A percentile compares a stretch with the other conserved stretches of the same genome.
Conservation (phyloP, 148 eudicot species). For the Beta vulgaris region DNA sequence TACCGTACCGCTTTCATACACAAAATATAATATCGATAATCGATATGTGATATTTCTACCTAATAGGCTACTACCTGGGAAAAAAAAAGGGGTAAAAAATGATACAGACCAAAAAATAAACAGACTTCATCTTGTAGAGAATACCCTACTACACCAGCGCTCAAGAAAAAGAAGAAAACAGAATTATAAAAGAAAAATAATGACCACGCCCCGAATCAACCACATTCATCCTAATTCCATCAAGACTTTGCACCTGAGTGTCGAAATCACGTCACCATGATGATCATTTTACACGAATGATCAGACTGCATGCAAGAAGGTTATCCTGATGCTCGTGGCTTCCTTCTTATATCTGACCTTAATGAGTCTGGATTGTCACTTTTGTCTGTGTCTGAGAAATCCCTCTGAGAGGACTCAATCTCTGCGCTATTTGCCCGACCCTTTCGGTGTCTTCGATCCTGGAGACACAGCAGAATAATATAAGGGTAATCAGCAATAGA, state of each 20-base stretch:
- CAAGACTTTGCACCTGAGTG: background rate
- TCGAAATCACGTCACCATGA: background rate
- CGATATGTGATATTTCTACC: conserved; percentile 24
- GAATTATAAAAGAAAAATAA: background rate
- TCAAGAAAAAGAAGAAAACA: background rate
- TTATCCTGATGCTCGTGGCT: conserved; percentile 24
- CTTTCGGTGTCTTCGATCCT: conserved; percentile 84
- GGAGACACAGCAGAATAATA: conserved; percentile 6
- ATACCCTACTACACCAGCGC: background rate
- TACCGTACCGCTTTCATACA: conserved; percentile 19
- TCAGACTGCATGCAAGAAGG: background rate
- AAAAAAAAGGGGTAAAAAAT: background rate
- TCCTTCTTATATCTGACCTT: conserved; percentile 61
- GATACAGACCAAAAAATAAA: conserved; percentile 8
- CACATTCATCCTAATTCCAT: too few relatives aligned
- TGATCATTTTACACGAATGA: conserved; percentile 2
- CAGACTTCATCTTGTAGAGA: background rate
- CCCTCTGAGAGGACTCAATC: conserved; percentile 53
- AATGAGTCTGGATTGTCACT: conserved; percentile 78
- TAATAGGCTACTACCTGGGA: background rate
- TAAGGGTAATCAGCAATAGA: background rate
- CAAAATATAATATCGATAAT: too few relatives aligned
- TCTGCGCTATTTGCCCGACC: conserved; percentile 48
- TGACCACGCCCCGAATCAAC: too few relatives aligned
- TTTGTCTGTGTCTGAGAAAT: conserved; percentile 62